Base-by-base conservation (phyloP, 306 rosid species). In the Quercus alba region DNA sequence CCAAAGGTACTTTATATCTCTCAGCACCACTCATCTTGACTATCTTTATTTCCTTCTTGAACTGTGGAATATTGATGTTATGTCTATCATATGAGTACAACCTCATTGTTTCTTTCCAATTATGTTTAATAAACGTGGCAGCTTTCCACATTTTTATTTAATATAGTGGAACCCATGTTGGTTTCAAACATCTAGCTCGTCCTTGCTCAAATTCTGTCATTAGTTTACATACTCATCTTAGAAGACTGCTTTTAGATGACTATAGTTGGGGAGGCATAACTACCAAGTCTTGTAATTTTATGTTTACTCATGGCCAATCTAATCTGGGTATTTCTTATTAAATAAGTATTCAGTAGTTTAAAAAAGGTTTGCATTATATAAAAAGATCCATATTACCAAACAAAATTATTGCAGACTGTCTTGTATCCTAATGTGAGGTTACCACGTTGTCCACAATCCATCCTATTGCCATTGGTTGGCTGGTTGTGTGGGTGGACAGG, bases 1-100 rank as follows among this genome's bases (percentile, higher is more conserved):
- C 99, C 99, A 14, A 96, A 86, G 98, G 99, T 95, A 84, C 30
- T 77, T 7, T 77, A 75, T 38, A 33, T 72, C 28, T 68, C 30
- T 58, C 23, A 15, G 70, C 33, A 2, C 26, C 62, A 59, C 4
- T 73, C 19, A 35, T 14, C 49, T 57, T 21, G 19, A 4, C 35
- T 49, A 33, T 71, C 57, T 76, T 77, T 57, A 15, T 33, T 74
- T 83, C 70, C 55, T 67, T 78, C 72, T 41, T 57, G 23, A 3
- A 28, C 59, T 54, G 74, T 59, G 49, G 59, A 41, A 59, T 62
- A 41, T 1, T 20, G 70, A 55, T 15, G 17, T 6, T 63, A 18
- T 5, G 49, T 76, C 56, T 76, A 20, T 21, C 41, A 51, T 52
- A 38, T 33, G 64, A 20, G 28, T 21, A 52, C 33, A 52, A 19